Conservation (phyloP, 345 rosid species). For the Psidium guajava region DNA sequence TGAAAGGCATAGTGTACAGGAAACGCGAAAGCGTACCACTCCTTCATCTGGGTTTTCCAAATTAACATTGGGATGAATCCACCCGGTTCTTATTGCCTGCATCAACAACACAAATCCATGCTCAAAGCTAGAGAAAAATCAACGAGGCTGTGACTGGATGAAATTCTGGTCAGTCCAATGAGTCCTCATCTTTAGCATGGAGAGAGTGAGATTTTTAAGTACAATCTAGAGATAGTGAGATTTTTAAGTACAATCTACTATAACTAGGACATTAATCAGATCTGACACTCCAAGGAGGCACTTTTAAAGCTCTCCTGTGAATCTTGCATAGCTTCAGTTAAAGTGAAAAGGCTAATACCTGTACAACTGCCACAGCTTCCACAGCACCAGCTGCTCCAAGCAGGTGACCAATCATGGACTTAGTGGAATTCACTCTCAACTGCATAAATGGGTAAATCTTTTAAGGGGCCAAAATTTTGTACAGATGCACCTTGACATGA, state of each 20-base stretch:
- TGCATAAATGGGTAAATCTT: neutral
- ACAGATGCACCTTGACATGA: neutral
- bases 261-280: neutral
- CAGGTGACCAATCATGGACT: slow-evolving; percentile 37
- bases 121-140: neutral
- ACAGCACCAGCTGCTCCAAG: slow-evolving; percentile 35
- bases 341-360: slow-evolving; percentile 9
- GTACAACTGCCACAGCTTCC: slow-evolving; percentile 29
- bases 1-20: neutral
- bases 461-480: neutral
- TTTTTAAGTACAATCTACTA: neutral
- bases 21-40: slow-evolving; percentile 2
- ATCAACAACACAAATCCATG: neutral
- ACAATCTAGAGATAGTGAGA: neutral
- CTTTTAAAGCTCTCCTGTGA: neutral
- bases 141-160: neutral
- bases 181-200: neutral
- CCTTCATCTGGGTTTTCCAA: slow-evolving; percentile 20
- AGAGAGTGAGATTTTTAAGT: neutral
- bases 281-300: neutral
- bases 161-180: neutral
- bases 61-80: slow-evolving; percentile 26
- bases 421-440: slow-evolving; percentile 32
- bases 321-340: neutral
- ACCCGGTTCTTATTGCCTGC: slow-evolving; percentile 31